A percentile compares a stretch with the other conserved stretches of the same genome.
These are phyloP conservation scores for Cercospora sp. DNA, from an alignment of 2,329 filamentous ascomycete species.

Conservation along the genomic window DNA sequence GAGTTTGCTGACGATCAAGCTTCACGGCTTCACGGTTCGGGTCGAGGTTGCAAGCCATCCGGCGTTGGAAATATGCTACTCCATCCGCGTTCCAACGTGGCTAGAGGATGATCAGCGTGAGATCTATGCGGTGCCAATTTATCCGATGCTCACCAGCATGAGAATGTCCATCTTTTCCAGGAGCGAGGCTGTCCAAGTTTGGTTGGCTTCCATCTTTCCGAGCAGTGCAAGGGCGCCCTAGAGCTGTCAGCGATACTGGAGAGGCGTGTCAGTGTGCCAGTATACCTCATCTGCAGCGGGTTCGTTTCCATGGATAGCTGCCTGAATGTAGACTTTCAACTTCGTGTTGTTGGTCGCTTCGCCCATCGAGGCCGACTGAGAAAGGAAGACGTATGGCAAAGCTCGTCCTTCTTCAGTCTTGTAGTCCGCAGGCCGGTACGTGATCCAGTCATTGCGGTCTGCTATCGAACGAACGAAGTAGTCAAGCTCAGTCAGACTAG, in stretches of 20 bases:
- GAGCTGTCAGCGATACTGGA: neutral
- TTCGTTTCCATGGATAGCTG: slow-evolving; percentile 42
- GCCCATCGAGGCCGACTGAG: neutral
- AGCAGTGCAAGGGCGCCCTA: slow-evolving; percentile 40
- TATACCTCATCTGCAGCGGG: slow-evolving; percentile 38
- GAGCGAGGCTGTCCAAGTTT: slow-evolving; percentile 37
- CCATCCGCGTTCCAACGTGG: slow-evolving; percentile 43
- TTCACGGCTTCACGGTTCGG: slow-evolving; percentile 43
- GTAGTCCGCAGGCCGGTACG: slow-evolving; percentile 35
- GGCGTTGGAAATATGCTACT: slow-evolving; percentile 41
- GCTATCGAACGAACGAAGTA: slow-evolving; percentile 35
- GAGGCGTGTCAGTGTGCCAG: neutral
- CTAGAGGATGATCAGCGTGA: neutral
- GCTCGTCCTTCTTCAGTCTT: slow-evolving; percentile 39
- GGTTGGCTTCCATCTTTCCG: slow-evolving; percentile 39
- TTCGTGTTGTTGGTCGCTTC: slow-evolving; percentile 12
- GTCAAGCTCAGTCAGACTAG: slow-evolving; percentile 12
- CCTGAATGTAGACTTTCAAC: slow-evolving; percentile 40
- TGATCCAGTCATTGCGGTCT: slow-evolving; percentile 39
- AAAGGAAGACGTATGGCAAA: slow-evolving; percentile 37
- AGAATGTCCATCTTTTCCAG: slow-evolving; percentile 40
- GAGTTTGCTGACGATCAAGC: slow-evolving; percentile 39
- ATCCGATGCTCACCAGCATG: slow-evolving; percentile 23
- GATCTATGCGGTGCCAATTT: neutral
- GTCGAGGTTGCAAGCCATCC: slow-evolving; percentile 41